Conservation (phyloP, 2,329 filamentous ascomycete genomes). For the Stemphylium vesicarium region DNA sequence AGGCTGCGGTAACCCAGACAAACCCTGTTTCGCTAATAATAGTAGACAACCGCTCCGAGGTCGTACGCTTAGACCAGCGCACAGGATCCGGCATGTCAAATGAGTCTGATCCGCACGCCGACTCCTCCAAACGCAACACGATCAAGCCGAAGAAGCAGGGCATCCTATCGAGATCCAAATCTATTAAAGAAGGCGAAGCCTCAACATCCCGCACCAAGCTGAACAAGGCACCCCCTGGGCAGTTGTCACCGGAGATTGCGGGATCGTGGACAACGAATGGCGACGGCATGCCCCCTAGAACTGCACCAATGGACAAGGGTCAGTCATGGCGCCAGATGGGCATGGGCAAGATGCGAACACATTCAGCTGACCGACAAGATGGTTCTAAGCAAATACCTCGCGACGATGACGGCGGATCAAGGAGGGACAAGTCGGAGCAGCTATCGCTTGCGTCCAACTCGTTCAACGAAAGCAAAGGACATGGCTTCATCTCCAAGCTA, state of each 20-base stretch:
- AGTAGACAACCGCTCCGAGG: conserved; percentile 43
- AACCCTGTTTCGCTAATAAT: conserved; percentile 7
- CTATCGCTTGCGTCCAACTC: conserved; percentile 55
- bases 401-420: conserved; percentile 35
- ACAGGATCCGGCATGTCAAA: conserved; percentile 40
- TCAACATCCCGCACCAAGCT: conserved; percentile 34
- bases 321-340: conserved; percentile 70
- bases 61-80: conserved; percentile 34
- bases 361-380: conserved; percentile 71
- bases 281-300: conserved; percentile 60
- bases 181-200: conserved; percentile 53
- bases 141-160: conserved; percentile 45
- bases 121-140: conserved; percentile 31
- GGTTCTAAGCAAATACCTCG: conserved; percentile 38
- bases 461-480: conserved; percentile 65
- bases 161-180: conserved; percentile 51
- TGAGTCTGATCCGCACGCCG: conserved; percentile 29
- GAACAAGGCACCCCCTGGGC: conserved; percentile 41
- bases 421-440: conserved; percentile 42
- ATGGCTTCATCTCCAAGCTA: conserved; percentile 73
- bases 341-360: conserved; percentile 66
- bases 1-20: neutral
- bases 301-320: conserved; percentile 70
- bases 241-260: conserved; percentile 37
- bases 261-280: conserved; percentile 44